Evolutionary conservation across 305 asterid species (phyloP), one percentile per base, ranked within the genome.

Genomic region (Fraxinus baroniana): DNA sequence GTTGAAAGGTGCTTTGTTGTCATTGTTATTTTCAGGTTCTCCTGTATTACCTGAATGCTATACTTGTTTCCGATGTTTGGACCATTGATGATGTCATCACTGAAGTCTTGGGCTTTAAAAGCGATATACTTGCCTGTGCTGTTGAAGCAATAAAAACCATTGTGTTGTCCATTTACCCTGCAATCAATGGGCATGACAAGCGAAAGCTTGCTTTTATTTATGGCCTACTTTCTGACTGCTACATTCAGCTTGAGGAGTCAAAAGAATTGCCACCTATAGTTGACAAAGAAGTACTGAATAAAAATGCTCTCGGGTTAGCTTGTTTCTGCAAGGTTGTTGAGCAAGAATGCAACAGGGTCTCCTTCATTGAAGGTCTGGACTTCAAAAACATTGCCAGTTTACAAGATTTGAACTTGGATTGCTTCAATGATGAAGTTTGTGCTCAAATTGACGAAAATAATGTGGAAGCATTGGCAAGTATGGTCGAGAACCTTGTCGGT

Each of bases 341-440:
- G 80, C 88, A 90, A 85, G 98, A 94, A 89, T 97, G 99, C 90
- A 81, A 78, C 79, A 88, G 85, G 89, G 91, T 94, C 75, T 91
- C 98, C 76, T 90, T 87, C 84, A 94, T 97, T 68, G 78, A 85
- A 79, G 85, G 86, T 84, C 95, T 97, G 39, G 80, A 97, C 87
- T 93, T 92, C 81, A 97, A 97, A 91, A 94, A 92, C 78, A 87
- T 97, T 86, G 96, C 98, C 44, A 86, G 94, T 41, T 81, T 97
- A 83, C 88, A 88, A 87, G 93, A 84, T 84, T 87, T 94, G 83
- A 94, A 93, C 91, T 90, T 90, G 83, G 91, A 68, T 82, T 83
- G 88, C 89, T 90, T 94, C 87, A 93, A 86, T 30, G 76, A 68
- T 55, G 99, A 96, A 91, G 91, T 94, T 78, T 88, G 81, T 87